Evolutionary conservation across 768 basidiomycete species (phyloP).

Genomic region (Leccinum subgranulosum): DNA sequence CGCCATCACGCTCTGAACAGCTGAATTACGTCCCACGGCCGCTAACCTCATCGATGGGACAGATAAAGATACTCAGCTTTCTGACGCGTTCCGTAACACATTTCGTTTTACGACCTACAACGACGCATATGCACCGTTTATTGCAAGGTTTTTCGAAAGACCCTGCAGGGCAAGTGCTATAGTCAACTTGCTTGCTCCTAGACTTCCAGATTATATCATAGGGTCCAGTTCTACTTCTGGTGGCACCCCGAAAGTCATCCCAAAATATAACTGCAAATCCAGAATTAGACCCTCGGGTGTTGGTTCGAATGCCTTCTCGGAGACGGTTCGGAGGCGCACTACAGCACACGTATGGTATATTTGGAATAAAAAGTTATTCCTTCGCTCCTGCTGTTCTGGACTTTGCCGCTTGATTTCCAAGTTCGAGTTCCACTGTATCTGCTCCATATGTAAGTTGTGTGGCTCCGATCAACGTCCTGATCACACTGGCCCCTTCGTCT

Average conservation of each 20-base stretch:
- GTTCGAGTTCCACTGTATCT: too few relatives aligned
- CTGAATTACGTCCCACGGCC: constrained; percentile 2
- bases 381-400: too few relatives aligned
- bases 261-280: constrained; percentile 4
- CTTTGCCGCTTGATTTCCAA: too few relatives aligned
- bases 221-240: constrained; percentile 19
- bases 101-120: constrained; percentile 14
- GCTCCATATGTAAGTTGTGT: too few relatives aligned
- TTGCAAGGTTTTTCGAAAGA: constrained; percentile 8
- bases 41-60: background rate
- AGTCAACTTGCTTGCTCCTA: constrained; percentile 13
- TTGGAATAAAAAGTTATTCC: too few relatives aligned
- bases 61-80: background rate
- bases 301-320: too few relatives aligned
- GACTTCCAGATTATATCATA: constrained; percentile 15
- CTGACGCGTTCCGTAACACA: constrained; percentile 7
- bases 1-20: background rate
- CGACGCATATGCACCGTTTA: constrained; percentile 12
- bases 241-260: constrained; percentile 9
- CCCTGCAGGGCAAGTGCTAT: constrained; percentile 4
- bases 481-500: too few relatives aligned
- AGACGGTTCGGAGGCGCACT: too few relatives aligned
- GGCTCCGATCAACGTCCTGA: too few relatives aligned
- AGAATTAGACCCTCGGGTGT: background rate
- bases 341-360: too few relatives aligned